A percentile compares a stretch with the other conserved stretches of the same genome.
Conservation (phyloP, 345 rosid genomes). For the Hypericum perforatum region DNA sequence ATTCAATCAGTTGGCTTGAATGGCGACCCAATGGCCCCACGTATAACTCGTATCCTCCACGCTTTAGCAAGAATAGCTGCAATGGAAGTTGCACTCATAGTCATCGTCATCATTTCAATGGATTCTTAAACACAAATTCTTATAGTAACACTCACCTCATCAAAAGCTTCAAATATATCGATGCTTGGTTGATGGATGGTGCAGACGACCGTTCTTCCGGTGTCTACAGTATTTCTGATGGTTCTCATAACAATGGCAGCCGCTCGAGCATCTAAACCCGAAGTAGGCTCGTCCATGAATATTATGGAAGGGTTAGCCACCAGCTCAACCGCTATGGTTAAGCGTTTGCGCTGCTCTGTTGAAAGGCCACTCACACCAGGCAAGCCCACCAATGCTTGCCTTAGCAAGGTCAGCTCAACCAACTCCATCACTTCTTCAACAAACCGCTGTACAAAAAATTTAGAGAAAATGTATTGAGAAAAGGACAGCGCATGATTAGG, state of each 20-base stretch:
- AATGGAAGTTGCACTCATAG: neutral
- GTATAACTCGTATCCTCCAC: slow-evolving; percentile 2
- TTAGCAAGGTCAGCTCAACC: neutral
- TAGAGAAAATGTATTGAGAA: neutral
- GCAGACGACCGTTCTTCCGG: slow-evolving; percentile 1
- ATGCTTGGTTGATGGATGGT: slow-evolving; percentile 5
- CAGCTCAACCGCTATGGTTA: slow-evolving; percentile 2
- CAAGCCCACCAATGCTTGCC: neutral
- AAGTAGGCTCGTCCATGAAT: slow-evolving; percentile 3
- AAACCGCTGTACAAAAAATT: neutral
- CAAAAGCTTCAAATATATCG: slow-evolving; percentile 2
- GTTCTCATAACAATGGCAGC: slow-evolving; percentile 6
- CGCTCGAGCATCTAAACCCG: slow-evolving; percentile 2
- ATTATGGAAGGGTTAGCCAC: slow-evolving; percentile 1
- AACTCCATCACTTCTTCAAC: slow-evolving; percentile 4
- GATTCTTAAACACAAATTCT: neutral
- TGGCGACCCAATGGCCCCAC: slow-evolving; percentile 2
- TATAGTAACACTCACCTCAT: neutral
- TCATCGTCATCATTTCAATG: neutral
- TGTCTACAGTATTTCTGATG: neutral
- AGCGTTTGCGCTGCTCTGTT: neutral
- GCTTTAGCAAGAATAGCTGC: slow-evolving; percentile 2
- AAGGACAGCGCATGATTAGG: neutral
- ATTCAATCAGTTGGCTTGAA: neutral
- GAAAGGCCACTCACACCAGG: slow-evolving; percentile 1